Percentiles rank a stretch among this genome's conserved stretches.
phyloP scores from a whole-genome alignment of 805 yeast genomes.

The Candida dajiaensis region DNA sequence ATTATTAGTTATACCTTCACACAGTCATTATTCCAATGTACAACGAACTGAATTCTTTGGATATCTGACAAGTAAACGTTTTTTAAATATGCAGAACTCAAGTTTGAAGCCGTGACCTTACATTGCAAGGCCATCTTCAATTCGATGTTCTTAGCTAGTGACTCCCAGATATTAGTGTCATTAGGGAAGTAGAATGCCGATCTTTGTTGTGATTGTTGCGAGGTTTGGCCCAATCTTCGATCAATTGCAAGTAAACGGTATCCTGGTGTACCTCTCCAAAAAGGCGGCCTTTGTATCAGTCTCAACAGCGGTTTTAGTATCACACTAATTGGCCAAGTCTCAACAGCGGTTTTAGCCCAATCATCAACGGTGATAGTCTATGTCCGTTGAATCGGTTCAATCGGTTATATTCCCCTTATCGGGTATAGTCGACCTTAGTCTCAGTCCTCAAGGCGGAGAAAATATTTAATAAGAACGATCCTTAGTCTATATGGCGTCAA shows the following conservation, averaged over 20 bases:
- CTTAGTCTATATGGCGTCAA: too few species aligned
- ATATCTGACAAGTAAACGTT: conserved; percentile 45
- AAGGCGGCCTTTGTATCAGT: too few species aligned
- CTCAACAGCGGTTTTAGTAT: background rate
- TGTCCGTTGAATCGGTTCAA: too few species aligned
- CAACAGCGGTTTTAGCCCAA: background rate
- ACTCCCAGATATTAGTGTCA: conserved; percentile 62
- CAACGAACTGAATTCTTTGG: conserved; percentile 63
- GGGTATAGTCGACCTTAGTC: too few species aligned
- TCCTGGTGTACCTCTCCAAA: too few species aligned
- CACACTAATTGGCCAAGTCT: background rate
- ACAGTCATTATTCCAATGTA: conserved; percentile 44
- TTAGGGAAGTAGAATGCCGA: conserved; percentile 72
- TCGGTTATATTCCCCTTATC: too few species aligned
- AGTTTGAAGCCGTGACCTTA: conserved; percentile 41
- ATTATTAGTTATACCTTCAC: conserved; percentile 18
- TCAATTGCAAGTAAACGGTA: too few species aligned
- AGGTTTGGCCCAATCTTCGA: conserved; percentile 28
- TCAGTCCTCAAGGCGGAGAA: too few species aligned
- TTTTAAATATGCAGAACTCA: conserved; percentile 47
- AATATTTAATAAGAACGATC: too few species aligned
- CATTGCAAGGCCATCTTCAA: conserved; percentile 51
- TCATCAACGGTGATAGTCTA: too few species aligned
- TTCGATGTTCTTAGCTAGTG: conserved; percentile 51
- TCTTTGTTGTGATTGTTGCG: conserved; percentile 49